These are phyloP conservation scores for Mallotus repandus DNA, from an alignment of 441 rosid species.

Conservation along the genomic window DNA sequence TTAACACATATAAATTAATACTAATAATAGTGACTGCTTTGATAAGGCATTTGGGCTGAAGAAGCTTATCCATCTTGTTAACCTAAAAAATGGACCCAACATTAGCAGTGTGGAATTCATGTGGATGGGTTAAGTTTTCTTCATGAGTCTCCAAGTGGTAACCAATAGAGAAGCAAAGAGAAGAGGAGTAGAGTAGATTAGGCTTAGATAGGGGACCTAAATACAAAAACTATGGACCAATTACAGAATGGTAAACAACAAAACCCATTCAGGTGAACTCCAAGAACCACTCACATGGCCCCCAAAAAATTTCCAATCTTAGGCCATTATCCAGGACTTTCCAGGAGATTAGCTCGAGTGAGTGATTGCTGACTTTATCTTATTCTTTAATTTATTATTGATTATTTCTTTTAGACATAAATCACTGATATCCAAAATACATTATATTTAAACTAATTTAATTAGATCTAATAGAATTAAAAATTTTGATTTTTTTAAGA, in stretches of 20 bases:
- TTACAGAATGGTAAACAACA: conserved; percentile 11
- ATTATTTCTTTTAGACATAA: too few species aligned
- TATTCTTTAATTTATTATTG: too few species aligned
- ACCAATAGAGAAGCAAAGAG: not conserved
- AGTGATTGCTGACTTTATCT: too few species aligned
- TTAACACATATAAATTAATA: too few species aligned
- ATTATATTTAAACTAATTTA: too few species aligned
- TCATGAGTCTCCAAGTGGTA: not conserved
- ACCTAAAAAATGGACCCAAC: conserved; percentile 36
- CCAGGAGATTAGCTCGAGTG: too few species aligned
- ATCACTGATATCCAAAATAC: too few species aligned
- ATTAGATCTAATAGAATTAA: too few species aligned
- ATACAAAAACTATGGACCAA: conserved; percentile 28
- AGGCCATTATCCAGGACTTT: too few species aligned
- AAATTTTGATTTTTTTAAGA: too few species aligned
- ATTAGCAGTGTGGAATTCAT: conserved; percentile 6
- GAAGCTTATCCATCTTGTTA: not conserved
- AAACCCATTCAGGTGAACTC: conserved; percentile 17
- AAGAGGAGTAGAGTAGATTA: not conserved
- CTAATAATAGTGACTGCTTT: not conserved
- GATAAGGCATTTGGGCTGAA: not conserved
- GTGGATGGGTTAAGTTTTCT: conserved; percentile 3
- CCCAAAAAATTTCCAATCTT: not conserved
- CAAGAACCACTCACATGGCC: not conserved
- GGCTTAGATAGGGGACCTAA: conserved; percentile 21